Conservation (phyloP, 108 stramenopile species). For the Asterionellopsis glacialis region DNA sequence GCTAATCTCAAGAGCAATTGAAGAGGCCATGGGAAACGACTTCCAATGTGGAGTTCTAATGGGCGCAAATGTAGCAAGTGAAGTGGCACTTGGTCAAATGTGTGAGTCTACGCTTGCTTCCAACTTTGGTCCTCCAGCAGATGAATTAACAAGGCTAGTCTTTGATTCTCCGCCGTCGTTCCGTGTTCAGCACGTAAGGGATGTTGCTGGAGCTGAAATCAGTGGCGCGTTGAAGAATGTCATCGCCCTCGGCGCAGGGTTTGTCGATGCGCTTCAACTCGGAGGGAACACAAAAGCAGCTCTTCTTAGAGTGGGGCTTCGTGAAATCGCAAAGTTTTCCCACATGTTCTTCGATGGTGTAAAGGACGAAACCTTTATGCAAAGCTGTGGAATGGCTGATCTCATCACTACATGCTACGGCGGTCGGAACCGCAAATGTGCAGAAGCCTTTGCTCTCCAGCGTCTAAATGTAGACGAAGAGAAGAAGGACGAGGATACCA, state of each 20-base stretch:
- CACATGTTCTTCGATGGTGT: slow-evolving; percentile 77
- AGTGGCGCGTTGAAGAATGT: slow-evolving; percentile 98
- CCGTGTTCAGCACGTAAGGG: slow-evolving; percentile 81
- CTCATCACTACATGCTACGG: slow-evolving; percentile 97
- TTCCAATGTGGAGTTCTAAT: slow-evolving; percentile 90
- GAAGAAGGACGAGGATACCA: background rate
- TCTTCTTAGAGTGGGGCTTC: slow-evolving; percentile 81
- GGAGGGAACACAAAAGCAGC: slow-evolving; percentile 98
- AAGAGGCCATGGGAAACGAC: slow-evolving; percentile 67
- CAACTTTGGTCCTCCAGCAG: slow-evolving; percentile 59
- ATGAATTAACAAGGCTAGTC: slow-evolving; percentile 67
- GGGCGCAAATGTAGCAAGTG: slow-evolving; percentile 97
- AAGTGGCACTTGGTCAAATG: slow-evolving; percentile 90
- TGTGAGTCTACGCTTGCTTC: slow-evolving; percentile 94
- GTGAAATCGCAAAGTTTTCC: slow-evolving; percentile 91
- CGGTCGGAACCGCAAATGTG: slow-evolving; percentile 92
- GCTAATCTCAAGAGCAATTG: slow-evolving; percentile 71
- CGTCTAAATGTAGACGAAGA: slow-evolving; percentile 21
- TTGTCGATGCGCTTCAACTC: slow-evolving; percentile 87
- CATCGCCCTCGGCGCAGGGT: slow-evolving; percentile 93
- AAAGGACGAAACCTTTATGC: slow-evolving; percentile 77
- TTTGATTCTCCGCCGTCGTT: slow-evolving; percentile 82
- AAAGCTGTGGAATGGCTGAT: slow-evolving; percentile 96
- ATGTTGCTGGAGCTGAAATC: slow-evolving; percentile 90
- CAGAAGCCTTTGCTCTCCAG: slow-evolving; percentile 80